Conservation (phyloP, 805 yeast species). For the Lipomyces sp. region DNA sequence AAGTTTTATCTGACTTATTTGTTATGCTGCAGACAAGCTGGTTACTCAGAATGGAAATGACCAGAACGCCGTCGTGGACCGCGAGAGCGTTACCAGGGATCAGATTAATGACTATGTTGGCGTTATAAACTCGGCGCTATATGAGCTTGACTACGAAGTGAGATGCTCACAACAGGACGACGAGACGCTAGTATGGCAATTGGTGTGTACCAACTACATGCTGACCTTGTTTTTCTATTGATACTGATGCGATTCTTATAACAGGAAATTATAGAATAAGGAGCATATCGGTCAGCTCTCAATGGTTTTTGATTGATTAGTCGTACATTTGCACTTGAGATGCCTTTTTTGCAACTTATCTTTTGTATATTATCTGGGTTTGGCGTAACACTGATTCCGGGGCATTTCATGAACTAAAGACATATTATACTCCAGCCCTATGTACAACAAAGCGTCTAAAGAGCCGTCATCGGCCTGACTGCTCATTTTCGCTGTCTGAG, state of each 20-base stretch:
- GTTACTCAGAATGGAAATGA: neutral
- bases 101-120: slow-evolving; percentile 15
- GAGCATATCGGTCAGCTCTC: too few relatives aligned
- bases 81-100: slow-evolving; percentile 13
- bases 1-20: neutral
- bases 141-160: slow-evolving; percentile 19
- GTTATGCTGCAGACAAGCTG: neutral
- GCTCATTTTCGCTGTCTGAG: too few relatives aligned
- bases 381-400: too few relatives aligned
- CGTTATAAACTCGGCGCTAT: slow-evolving; percentile 12
- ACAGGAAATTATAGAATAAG: slow-evolving; percentile 9
- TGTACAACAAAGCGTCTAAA: too few relatives aligned
- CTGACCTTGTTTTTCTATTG: too few relatives aligned
- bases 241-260: neutral
- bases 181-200: slow-evolving; percentile 11
- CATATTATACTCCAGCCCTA: too few relatives aligned
- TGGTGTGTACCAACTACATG: slow-evolving; percentile 22
- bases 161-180: slow-evolving; percentile 8
- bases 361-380: too few relatives aligned
- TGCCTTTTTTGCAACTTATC: too few relatives aligned
- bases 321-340: too few relatives aligned
- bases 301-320: too few relatives aligned
- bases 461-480: too few relatives aligned
- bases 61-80: neutral
- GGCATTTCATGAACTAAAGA: too few relatives aligned